Percentiles rank a stretch among this genome's conserved stretches.
phyloP scores from a whole-genome alignment of 352 stramenopile species.

The Phytopythium montanum region DNA sequence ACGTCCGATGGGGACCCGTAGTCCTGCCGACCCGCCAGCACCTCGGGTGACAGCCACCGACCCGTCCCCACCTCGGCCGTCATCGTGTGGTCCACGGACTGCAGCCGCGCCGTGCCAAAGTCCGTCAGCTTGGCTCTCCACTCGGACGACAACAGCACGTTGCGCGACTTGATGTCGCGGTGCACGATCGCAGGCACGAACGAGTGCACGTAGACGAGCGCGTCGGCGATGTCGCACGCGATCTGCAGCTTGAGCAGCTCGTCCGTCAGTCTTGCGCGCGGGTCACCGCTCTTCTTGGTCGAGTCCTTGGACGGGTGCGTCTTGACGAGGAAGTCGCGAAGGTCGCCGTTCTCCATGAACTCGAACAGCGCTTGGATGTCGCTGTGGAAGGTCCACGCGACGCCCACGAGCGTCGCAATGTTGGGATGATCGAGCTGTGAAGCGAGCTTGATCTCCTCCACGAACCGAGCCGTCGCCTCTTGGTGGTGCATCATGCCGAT shows the following conservation, averaged over 20 bases:
- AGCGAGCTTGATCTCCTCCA: slow-evolving; percentile 31
- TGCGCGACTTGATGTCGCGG: slow-evolving; percentile 16
- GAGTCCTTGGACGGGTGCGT: too few species aligned
- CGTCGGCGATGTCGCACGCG: slow-evolving; percentile 12
- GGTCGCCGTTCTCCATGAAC: too few species aligned
- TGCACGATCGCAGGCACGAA: slow-evolving; percentile 18
- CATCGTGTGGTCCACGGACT: slow-evolving; percentile 13
- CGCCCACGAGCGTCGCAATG: slow-evolving; percentile 27
- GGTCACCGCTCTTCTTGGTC: too few species aligned
- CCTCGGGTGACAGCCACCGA: slow-evolving; percentile 10
- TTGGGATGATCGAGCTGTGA: slow-evolving; percentile 19
- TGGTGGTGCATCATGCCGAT: neutral
- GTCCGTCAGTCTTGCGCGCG: too few species aligned
- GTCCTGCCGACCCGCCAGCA: slow-evolving; percentile 10
- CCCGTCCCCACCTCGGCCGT: slow-evolving; percentile 13
- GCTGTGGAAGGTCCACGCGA: too few species aligned
- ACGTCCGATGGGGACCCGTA: slow-evolving; percentile 10
- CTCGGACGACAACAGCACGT: slow-evolving; percentile 6
- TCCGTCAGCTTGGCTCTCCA: slow-evolving; percentile 7
- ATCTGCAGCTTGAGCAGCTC: slow-evolving; percentile 11
- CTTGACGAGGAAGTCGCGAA: too few species aligned
- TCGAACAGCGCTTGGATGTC: too few species aligned
- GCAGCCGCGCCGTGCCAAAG: slow-evolving; percentile 8
- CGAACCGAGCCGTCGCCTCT: slow-evolving; percentile 7
- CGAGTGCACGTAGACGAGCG: slow-evolving; percentile 18